Evolutionary conservation across 106 monocot species (phyloP).

Genomic region (Dendrobium chrysotoxum): DNA sequence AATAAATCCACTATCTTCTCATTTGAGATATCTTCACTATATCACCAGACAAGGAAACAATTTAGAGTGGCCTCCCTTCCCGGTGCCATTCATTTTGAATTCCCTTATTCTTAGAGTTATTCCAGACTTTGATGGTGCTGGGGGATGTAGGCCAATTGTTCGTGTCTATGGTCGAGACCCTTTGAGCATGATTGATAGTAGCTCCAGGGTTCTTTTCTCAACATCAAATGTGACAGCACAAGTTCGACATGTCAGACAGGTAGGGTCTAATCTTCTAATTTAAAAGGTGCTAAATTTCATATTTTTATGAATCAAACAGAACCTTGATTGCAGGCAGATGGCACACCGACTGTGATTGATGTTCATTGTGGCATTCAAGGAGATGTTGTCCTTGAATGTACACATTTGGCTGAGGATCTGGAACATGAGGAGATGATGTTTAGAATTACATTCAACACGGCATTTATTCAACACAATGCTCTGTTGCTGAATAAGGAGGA

Average conservation of each 20-base stretch:
- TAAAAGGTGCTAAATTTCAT: neutral
- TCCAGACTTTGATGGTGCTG: slow-evolving; percentile 57
- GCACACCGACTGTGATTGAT: slow-evolving; percentile 46
- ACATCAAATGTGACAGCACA: slow-evolving; percentile 54
- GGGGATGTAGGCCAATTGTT: slow-evolving; percentile 70
- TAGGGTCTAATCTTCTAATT: slow-evolving; percentile 20
- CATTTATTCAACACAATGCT: slow-evolving; percentile 58
- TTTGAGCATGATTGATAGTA: slow-evolving; percentile 26
- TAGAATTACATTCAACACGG: slow-evolving; percentile 90
- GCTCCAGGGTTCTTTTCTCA: slow-evolving; percentile 59
- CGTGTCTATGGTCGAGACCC: slow-evolving; percentile 77
- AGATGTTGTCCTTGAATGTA: slow-evolving; percentile 90
- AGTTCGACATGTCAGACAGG: slow-evolving; percentile 48
- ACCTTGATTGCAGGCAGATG: slow-evolving; percentile 52
- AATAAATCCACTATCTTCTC: slow-evolving; percentile 79
- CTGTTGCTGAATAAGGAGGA: slow-evolving; percentile 60
- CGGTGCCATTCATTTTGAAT: slow-evolving; percentile 47
- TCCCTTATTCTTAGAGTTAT: slow-evolving; percentile 50
- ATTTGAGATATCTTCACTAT: slow-evolving; percentile 89
- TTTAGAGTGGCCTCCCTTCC: slow-evolving; percentile 32
- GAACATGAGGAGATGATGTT: slow-evolving; percentile 67
- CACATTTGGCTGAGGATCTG: slow-evolving; percentile 52
- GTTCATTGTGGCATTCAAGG: slow-evolving; percentile 83
- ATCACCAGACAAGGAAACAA: slow-evolving; percentile 34
- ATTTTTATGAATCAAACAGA: slow-evolving; percentile 10